Percentiles rank a stretch among this genome's conserved stretches.
Conservation (phyloP, 2,329 filamentous ascomycete genomes). For the Apiospora arundinis region DNA sequence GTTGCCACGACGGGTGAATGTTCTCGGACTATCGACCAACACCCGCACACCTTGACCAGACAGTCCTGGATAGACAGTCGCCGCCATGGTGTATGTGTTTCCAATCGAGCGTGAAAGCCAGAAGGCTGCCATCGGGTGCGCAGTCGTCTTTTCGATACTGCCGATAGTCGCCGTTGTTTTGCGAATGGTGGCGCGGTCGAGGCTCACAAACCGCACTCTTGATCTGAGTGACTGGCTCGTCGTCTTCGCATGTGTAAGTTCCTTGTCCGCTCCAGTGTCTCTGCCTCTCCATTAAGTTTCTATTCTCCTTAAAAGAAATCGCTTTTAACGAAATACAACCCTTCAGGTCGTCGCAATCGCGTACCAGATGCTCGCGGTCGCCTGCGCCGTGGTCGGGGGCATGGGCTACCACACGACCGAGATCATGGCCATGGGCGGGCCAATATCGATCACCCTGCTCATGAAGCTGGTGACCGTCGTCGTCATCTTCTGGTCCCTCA, state of each 20-base stretch:
- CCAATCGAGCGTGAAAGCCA: background rate
- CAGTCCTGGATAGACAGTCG: background rate
- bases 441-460: background rate
- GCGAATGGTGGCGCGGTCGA: constrained; percentile 8
- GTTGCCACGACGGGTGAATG: background rate
- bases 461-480: constrained; percentile 3
- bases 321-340: background rate
- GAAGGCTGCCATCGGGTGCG: background rate
- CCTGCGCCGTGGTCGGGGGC: background rate
- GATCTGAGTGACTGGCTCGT: constrained; percentile 11
- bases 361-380: background rate
- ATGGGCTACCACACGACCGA: constrained; percentile 15
- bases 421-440: background rate
- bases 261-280: background rate
- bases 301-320: too few relatives aligned
- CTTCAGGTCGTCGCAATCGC: constrained; percentile 4
- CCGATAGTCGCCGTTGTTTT: background rate
- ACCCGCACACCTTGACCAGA: background rate
- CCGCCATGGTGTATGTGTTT: constrained; percentile 2
- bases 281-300: too few relatives aligned
- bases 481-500: constrained; percentile 20
- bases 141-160: background rate
- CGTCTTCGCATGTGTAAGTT: background rate
- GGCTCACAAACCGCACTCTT: background rate
- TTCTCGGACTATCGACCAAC: background rate